Percentiles rank a stretch among this genome's conserved stretches.
These are phyloP conservation scores for Stagonosporopsis rhizophila DNA, from an alignment of 2,329 filamentous ascomycete genomes.

Conservation along the genomic window DNA sequence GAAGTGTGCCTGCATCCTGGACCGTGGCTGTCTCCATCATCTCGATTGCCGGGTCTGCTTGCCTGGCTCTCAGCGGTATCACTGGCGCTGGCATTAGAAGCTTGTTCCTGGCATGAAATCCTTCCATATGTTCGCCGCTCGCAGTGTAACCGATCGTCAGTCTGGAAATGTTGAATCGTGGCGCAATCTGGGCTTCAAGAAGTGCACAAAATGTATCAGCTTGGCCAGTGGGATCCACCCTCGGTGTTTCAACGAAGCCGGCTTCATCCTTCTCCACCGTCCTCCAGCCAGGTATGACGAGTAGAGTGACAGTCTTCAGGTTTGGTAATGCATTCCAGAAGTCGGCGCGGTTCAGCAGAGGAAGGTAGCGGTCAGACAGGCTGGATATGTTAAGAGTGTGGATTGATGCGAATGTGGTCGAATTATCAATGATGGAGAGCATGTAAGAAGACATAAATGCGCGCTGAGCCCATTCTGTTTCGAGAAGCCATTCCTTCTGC, in stretches of 20 bases:
- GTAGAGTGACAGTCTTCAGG: conserved; percentile 63
- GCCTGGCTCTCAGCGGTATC: conserved; percentile 30
- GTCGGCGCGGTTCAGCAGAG: conserved; percentile 61
- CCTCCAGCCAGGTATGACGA: conserved; percentile 72
- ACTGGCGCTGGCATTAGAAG: conserved; percentile 69
- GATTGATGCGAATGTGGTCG: conserved; percentile 60
- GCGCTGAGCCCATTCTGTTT: conserved; percentile 72
- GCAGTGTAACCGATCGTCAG: conserved; percentile 72
- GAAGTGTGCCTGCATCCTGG: conserved; percentile 22
- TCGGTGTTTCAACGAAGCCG: conserved; percentile 58
- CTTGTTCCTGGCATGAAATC: conserved; percentile 67
- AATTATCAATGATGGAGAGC: conserved; percentile 69
- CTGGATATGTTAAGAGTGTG: conserved; percentile 69
- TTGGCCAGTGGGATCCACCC: conserved; percentile 60
- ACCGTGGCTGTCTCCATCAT: conserved; percentile 6
- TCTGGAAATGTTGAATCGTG: conserved; percentile 59
- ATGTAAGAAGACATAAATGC: conserved; percentile 73
- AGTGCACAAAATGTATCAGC: conserved; percentile 61
- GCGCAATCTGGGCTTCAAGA: conserved; percentile 59
- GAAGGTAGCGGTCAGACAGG: conserved; percentile 67
- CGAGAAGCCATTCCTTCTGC: conserved; percentile 73
- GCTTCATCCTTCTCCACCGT: conserved; percentile 61
- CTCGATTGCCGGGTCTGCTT: background rate
- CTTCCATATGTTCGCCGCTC: conserved; percentile 71
- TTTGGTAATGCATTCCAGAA: conserved; percentile 68